Conservation (phyloP, 257 asterid genomes). For the Parsonsia alboflavescens region DNA sequence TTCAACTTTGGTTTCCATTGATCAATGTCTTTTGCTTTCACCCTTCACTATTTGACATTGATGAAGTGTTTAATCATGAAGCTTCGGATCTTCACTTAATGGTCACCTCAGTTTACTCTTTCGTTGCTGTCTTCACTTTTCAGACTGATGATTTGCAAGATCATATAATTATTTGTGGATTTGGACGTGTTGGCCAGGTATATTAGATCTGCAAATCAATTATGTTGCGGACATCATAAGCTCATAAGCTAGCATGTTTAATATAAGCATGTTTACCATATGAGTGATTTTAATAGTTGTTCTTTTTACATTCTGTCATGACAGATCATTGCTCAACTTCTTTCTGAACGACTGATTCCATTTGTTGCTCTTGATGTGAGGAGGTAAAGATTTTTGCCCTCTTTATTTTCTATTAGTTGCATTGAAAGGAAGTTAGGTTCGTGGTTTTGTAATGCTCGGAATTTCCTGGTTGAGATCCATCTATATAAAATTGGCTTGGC, state of each 20-base stretch:
- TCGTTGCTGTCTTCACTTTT: slow-evolving; percentile 19
- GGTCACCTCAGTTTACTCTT: not conserved
- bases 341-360: slow-evolving; percentile 95
- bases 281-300: slow-evolving; percentile 8
- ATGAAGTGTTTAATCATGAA: not conserved
- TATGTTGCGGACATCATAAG: not conserved
- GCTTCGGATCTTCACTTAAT: not conserved
- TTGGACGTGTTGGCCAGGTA: slow-evolving; percentile 99
- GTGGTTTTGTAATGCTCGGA: not conserved
- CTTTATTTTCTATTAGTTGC: not conserved
- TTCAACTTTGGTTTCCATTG: not conserved
- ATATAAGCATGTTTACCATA: not conserved
- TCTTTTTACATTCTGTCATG: slow-evolving; percentile 15
- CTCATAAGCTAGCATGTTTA: not conserved
- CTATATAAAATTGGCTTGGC: not conserved
- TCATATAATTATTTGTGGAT: slow-evolving; percentile 94
- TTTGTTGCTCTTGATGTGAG: slow-evolving; percentile 99
- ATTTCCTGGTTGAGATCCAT: not conserved
- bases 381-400: slow-evolving; percentile 46
- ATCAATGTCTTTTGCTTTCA: not conserved
- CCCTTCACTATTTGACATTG: not conserved
- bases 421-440: not conserved
- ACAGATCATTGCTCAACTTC: slow-evolving; percentile 99
- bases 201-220: not conserved
- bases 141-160: slow-evolving; percentile 99